These are phyloP conservation scores for Mycosarcoma mackinlayi DNA, from an alignment of 1,284 basidiomycete genomes.

Conservation along the genomic window DNA sequence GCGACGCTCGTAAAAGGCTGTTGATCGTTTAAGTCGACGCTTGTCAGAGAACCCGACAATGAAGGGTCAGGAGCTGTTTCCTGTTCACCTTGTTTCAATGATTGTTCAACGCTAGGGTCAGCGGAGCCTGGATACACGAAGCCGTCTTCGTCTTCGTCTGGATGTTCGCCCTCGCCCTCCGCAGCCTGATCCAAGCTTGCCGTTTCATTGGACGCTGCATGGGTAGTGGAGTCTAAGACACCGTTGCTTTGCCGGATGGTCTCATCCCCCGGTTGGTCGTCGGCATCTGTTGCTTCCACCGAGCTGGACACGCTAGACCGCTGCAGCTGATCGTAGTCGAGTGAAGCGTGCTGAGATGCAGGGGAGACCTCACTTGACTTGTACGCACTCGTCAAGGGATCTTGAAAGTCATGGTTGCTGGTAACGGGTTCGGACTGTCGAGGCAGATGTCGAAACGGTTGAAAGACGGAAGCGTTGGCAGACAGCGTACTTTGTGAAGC, in stretches of 20 bases:
- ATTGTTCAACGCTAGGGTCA: background rate
- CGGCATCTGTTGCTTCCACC: background rate
- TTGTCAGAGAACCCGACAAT: too few relatives aligned
- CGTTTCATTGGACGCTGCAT: background rate
- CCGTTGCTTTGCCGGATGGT: background rate
- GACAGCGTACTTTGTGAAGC: slow-evolving; percentile 13
- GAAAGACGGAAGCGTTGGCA: slow-evolving; percentile 32
- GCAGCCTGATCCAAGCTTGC: too few relatives aligned
- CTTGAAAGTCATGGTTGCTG: slow-evolving; percentile 17
- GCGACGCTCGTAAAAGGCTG: background rate
- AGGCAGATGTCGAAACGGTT: slow-evolving; percentile 15
- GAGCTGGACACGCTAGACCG: background rate
- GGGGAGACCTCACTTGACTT: slow-evolving; percentile 7
- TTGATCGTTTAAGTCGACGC: too few relatives aligned
- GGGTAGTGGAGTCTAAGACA: background rate
- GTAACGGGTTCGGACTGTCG: background rate
- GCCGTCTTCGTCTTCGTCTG: slow-evolving; percentile 27
- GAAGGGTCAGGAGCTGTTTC: background rate
- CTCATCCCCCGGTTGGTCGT: background rate
- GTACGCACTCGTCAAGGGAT: slow-evolving; percentile 33
- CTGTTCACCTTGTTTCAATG: background rate
- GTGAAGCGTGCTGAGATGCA: background rate
- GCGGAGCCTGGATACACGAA: slow-evolving; percentile 34
- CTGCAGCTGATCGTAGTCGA: background rate
- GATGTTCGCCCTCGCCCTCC: slow-evolving; percentile 3